A percentile compares a stretch with the other conserved stretches of the same genome.
These are phyloP conservation scores for Picochlorum sp. DNA, from an alignment of 139 green algal genomes.

Conservation along the genomic window DNA sequence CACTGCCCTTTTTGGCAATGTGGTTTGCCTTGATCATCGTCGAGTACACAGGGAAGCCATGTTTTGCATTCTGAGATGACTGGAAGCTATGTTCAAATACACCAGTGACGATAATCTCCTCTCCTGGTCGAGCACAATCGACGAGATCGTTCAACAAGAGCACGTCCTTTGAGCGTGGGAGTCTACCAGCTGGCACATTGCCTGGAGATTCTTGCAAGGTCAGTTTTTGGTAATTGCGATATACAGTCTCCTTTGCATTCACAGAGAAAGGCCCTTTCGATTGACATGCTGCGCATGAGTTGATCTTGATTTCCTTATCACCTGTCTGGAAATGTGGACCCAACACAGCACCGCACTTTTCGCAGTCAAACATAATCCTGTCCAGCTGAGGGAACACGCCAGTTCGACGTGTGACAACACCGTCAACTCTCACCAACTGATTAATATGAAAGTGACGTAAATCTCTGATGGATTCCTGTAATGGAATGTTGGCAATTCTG, in stretches of 20 bases:
- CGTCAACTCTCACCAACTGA: slow-evolving; percentile 70
- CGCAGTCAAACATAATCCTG: slow-evolving; percentile 85
- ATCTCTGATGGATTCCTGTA: slow-evolving; percentile 86
- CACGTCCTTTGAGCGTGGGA: slow-evolving; percentile 95
- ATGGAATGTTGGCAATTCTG: slow-evolving; percentile 74
- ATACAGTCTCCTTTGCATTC: slow-evolving; percentile 84
- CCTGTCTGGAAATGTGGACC: slow-evolving; percentile 81
- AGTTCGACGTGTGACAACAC: slow-evolving; percentile 92
- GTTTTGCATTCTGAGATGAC: slow-evolving; percentile 70
- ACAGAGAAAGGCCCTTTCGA: slow-evolving; percentile 84
- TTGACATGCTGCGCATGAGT: slow-evolving; percentile 75
- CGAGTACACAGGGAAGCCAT: slow-evolving; percentile 93
- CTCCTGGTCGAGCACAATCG: slow-evolving; percentile 81
- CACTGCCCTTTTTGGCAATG: slow-evolving; percentile 57
- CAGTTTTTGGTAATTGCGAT: slow-evolving; percentile 98
- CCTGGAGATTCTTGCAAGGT: slow-evolving; percentile 95
- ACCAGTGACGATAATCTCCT: slow-evolving; percentile 91
- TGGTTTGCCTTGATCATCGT: slow-evolving; percentile 94
- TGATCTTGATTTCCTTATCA: slow-evolving; percentile 65
- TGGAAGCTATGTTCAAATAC: slow-evolving; percentile 92
- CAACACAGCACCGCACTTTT: slow-evolving; percentile 72
- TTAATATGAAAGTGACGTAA: slow-evolving; percentile 85
- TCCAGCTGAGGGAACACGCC: slow-evolving; percentile 96
- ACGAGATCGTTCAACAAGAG: slow-evolving; percentile 96
- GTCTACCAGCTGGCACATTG: slow-evolving; percentile 79